Evolutionary conservation across 108 stramenopile species (phyloP).

Genomic region (Skeletonema potamos): DNA sequence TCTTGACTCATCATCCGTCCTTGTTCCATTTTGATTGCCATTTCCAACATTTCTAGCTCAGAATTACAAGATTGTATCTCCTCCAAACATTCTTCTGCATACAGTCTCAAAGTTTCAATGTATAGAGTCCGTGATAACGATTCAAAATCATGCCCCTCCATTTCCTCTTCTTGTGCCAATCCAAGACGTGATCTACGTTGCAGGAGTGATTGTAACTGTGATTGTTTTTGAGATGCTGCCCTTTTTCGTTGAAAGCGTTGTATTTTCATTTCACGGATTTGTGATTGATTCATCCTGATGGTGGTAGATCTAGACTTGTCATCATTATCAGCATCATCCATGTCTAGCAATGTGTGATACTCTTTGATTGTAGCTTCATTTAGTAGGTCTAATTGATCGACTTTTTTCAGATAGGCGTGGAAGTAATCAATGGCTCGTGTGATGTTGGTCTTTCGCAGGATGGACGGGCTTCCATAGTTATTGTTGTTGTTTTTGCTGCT

Average conservation of each 20-base stretch:
- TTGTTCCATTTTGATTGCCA: slow-evolving; percentile 54
- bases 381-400: slow-evolving; percentile 57
- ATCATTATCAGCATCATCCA: slow-evolving; percentile 34
- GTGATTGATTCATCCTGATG: slow-evolving; percentile 5
- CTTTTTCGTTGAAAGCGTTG: slow-evolving; percentile 22
- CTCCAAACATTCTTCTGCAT: slow-evolving; percentile 63
- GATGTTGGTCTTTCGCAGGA: slow-evolving; percentile 47
- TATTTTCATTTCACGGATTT: slow-evolving; percentile 57
- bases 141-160: slow-evolving; percentile 81
- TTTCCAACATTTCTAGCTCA: slow-evolving; percentile 76
- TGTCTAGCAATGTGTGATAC: slow-evolving; percentile 51
- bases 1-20: slow-evolving; percentile 15
- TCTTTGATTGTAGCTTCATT: slow-evolving; percentile 46
- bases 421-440: slow-evolving; percentile 52
- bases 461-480: slow-evolving; percentile 1
- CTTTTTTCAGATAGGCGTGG: slow-evolving; percentile 47
- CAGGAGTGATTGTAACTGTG: slow-evolving; percentile 43
- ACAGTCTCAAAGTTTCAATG: slow-evolving; percentile 48
- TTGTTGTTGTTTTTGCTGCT: not conserved
- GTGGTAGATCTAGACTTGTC: not conserved
- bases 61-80: slow-evolving; percentile 52
- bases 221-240: slow-evolving; percentile 28
- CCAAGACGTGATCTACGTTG: slow-evolving; percentile 59
- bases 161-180: slow-evolving; percentile 51
- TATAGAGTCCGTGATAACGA: slow-evolving; percentile 53